A percentile compares a stretch with the other conserved stretches of the same genome.
Conservation (phyloP, 2,329 filamentous ascomycete genomes). For the Colletotrichum eleusines region DNA sequence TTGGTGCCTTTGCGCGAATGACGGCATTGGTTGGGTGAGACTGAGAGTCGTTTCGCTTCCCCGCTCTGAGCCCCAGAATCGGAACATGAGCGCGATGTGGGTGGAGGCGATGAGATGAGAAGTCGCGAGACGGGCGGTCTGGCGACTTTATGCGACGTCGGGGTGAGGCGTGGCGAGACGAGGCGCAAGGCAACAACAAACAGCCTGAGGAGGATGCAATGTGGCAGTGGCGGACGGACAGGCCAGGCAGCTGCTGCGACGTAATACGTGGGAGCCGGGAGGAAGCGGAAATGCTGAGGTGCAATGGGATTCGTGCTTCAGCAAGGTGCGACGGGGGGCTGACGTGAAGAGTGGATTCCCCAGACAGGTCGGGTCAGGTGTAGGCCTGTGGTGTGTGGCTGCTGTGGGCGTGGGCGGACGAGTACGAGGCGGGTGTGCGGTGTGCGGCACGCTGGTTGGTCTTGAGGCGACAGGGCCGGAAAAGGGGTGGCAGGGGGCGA, state of each 20-base stretch:
- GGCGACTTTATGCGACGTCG: constrained; percentile 30
- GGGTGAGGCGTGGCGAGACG: constrained; percentile 16
- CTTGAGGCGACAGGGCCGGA: constrained; percentile 21
- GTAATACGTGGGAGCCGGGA: constrained; percentile 18
- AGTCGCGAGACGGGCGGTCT: constrained; percentile 17
- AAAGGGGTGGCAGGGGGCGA: constrained; percentile 41
- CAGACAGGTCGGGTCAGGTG: constrained; percentile 23
- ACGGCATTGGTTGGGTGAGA: constrained; percentile 56
- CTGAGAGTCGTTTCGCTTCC: constrained; percentile 66
- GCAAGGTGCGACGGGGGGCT: constrained; percentile 32
- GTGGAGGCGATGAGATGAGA: constrained; percentile 46
- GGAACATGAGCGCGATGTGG: constrained; percentile 68
- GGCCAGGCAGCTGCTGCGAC: constrained; percentile 29
- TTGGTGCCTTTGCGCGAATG: constrained; percentile 50
- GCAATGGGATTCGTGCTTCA: constrained; percentile 20
- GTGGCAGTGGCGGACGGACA: constrained; percentile 31
- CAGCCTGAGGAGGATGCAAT: constrained; percentile 10
- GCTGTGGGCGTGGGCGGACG: constrained; percentile 27
- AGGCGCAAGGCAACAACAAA: constrained; percentile 28
- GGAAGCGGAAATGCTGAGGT: constrained; percentile 23
- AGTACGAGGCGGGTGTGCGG: constrained; percentile 20
- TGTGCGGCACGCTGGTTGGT: constrained; percentile 31
- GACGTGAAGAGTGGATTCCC: constrained; percentile 42
- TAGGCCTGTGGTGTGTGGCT: constrained; percentile 29
- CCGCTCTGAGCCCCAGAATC: constrained; percentile 71